phyloP scores from a whole-genome alignment of 495 filamentous ascomycete genomes.

The Haplographium delicatum region DNA sequence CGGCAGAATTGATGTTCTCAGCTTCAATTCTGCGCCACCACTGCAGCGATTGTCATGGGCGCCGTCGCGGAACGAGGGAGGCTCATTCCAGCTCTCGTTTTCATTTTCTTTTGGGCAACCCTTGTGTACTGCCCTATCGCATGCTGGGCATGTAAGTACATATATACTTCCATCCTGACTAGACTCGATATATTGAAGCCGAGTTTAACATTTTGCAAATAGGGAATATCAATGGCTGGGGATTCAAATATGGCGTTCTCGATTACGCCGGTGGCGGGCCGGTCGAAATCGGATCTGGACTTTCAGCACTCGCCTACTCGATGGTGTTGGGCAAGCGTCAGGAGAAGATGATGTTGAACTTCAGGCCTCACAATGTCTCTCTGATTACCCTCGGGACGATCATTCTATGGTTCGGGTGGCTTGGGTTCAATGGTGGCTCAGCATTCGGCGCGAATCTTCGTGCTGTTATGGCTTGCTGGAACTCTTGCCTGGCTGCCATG shows the following conservation, averaged over 20 bases:
- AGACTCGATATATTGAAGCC: too few relatives aligned
- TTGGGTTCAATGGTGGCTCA: conserved; percentile 97
- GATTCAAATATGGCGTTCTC: conserved; percentile 82
- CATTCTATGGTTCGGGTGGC: conserved; percentile 97
- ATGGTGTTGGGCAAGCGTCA: conserved; percentile 93
- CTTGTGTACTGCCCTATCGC: conserved; percentile 95
- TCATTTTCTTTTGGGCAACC: conserved; percentile 93
- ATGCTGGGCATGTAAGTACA: conserved; percentile 96
- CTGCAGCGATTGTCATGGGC: conserved; percentile 88
- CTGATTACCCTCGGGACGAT: conserved; percentile 93
- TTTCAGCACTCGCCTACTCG: conserved; percentile 91
- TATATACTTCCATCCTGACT: too few relatives aligned
- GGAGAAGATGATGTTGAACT: conserved; percentile 97
- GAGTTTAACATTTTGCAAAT: too few relatives aligned
- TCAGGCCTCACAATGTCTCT: conserved; percentile 94
- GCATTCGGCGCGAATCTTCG: conserved; percentile 95
- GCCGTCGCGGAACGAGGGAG: conserved; percentile 92
- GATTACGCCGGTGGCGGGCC: conserved; percentile 97
- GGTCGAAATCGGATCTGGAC: conserved; percentile 93
- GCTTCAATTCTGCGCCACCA: conserved; percentile 96
- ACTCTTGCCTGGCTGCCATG: conserved; percentile 86
- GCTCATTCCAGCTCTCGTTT: conserved; percentile 90
- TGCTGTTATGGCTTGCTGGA: conserved; percentile 93
- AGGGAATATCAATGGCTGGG: conserved; percentile 95
- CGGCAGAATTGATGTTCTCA: conserved; percentile 30